phyloP scores from a whole-genome alignment of 2,329 filamentous ascomycete genomes.

The Neofusicoccum laricinum region DNA sequence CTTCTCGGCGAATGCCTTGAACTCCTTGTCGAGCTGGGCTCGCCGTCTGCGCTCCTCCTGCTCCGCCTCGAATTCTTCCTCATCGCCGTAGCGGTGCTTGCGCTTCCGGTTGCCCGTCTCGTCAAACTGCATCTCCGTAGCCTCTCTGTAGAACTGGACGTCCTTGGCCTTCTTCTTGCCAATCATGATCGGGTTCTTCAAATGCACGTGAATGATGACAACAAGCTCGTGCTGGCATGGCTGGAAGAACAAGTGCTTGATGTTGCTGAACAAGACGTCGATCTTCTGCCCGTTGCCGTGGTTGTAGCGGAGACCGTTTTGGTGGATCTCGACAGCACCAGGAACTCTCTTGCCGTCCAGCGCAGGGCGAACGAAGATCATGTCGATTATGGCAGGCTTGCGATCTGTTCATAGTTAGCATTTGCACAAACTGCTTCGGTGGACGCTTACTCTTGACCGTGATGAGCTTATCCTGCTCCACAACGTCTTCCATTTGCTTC shows the following conservation, averaged over 20 bases:
- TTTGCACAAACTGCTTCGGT: not conserved
- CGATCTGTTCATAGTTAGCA: slow-evolving; percentile 59
- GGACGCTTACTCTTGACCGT: slow-evolving; percentile 79
- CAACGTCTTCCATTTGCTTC: slow-evolving; percentile 99
- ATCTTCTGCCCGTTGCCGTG: slow-evolving; percentile 77
- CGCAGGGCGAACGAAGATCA: slow-evolving; percentile 91
- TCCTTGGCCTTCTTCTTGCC: slow-evolving; percentile 99
- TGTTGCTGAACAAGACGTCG: slow-evolving; percentile 95
- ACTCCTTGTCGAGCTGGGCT: slow-evolving; percentile 89
- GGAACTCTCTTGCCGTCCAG: slow-evolving; percentile 96
- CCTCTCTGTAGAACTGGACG: slow-evolving; percentile 96
- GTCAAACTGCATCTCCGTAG: slow-evolving; percentile 97
- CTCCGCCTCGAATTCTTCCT: slow-evolving; percentile 97
- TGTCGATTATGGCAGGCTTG: slow-evolving; percentile 83
- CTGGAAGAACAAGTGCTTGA: slow-evolving; percentile 98
- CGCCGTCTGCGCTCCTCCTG: slow-evolving; percentile 91
- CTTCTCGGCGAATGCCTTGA: slow-evolving; percentile 95
- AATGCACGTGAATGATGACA: slow-evolving; percentile 95
- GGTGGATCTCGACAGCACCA: slow-evolving; percentile 94
- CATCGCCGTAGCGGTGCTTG: slow-evolving; percentile 95
- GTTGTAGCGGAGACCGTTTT: slow-evolving; percentile 93
- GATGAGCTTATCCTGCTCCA: slow-evolving; percentile 95
- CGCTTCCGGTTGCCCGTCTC: slow-evolving; percentile 97
- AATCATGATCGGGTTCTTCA: slow-evolving; percentile 97
- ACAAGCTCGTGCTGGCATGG: slow-evolving; percentile 95